phyloP scores from a whole-genome alignment of 2,329 filamentous ascomycete species.

The Neopestalotiopsis clavispora region DNA sequence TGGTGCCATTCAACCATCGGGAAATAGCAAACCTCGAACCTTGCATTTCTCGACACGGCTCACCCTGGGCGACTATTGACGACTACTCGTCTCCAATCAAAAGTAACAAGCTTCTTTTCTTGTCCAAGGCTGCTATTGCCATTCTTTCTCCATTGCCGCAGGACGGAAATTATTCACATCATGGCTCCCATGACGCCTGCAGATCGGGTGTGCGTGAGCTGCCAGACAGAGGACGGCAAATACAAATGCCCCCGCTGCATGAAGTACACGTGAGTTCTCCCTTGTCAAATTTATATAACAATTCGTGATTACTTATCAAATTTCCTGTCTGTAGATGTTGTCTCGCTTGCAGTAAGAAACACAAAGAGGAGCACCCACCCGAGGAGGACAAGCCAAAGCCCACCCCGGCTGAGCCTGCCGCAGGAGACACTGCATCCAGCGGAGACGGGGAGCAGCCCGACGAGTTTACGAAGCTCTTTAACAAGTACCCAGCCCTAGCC shows the following conservation, averaged over 20 bases:
- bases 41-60: too few species aligned
- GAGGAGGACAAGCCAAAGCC: constrained; percentile 1
- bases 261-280: constrained; percentile 58
- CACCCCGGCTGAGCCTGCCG: not conserved
- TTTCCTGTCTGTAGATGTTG: constrained; percentile 54
- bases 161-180: not conserved
- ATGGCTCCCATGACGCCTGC: constrained; percentile 31
- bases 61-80: too few species aligned
- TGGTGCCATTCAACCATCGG: not conserved
- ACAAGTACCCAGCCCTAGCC: constrained; percentile 34
- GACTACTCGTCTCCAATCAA: too few species aligned
- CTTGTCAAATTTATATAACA: not conserved
- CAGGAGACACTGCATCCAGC: not conserved
- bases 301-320: not conserved
- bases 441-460: constrained; percentile 3
- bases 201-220: constrained; percentile 56
- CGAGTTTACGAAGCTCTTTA: constrained; percentile 26
- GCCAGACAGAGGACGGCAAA: constrained; percentile 54
- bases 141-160: not conserved
- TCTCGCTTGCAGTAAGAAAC: constrained; percentile 57
- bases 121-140: not conserved
- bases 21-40: not conserved
- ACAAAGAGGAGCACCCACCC: constrained; percentile 51
- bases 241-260: constrained; percentile 68
- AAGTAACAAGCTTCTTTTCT: too few species aligned